Evolutionary conservation across 306 rosid species (phyloP).

Genomic region (peach (Prunus persica)): Prunus_persica_NCBIv2 NC_034015.1:13092501-13093000

Average conservation of each 20-base stretch:
- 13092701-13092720: constrained; percentile 2
- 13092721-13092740: not conserved
- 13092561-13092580: constrained; percentile 28
- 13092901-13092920: too few relatives aligned
- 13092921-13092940: too few relatives aligned
- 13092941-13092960: too few relatives aligned
- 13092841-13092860: too few relatives aligned
- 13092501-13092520: constrained; percentile 40
- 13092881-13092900: too few relatives aligned
- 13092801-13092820: too few relatives aligned
- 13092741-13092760: not conserved
- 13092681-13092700: constrained; percentile 23
- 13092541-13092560: constrained; percentile 36
- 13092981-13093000: too few relatives aligned
- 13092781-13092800: too few relatives aligned
- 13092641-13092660: constrained; percentile 26
- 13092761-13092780: too few relatives aligned
- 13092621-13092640: constrained; percentile 27
- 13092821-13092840: too few relatives aligned
- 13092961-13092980: too few relatives aligned
- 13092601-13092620: constrained; percentile 5
- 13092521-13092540: constrained; percentile 26
- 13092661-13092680: constrained; percentile 23
- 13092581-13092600: not conserved
- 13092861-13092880: too few relatives aligned